Evolutionary conservation across 164 flowering plant species (phyloP).

Genomic region (Santalum album): DNA sequence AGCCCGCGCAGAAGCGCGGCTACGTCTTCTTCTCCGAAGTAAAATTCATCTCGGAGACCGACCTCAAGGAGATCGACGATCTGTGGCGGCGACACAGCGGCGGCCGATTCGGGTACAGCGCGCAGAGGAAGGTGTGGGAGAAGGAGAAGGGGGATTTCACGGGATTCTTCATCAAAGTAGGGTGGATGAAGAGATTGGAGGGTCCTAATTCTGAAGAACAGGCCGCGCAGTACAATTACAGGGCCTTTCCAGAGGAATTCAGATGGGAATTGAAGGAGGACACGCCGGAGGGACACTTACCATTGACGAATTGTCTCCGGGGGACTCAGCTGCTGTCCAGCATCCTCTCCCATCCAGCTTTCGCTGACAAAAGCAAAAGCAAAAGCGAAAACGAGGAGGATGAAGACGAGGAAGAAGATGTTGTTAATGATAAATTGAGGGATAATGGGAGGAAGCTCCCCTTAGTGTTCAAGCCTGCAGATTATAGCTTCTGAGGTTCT

Average conservation of each 20-base stretch:
- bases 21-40: conserved; percentile 96
- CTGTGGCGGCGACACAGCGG: conserved; percentile 70
- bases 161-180: conserved; percentile 56
- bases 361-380: no score
- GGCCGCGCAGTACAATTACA: conserved; percentile 75
- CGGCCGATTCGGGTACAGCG: conserved; percentile 71
- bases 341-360: conserved; percentile 73
- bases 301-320: conserved; percentile 86
- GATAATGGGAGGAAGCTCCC: no score
- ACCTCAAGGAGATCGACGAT: conserved; percentile 55
- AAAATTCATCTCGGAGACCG: conserved; percentile 55
- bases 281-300: conserved; percentile 81
- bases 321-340: conserved; percentile 69
- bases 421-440: no score
- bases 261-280: conserved; percentile 68
- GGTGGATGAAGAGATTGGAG: conserved; percentile 99
- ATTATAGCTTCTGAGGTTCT: background rate
- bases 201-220: conserved; percentile 30
- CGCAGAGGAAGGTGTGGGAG: conserved; percentile 65
- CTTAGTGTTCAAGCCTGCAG: background rate
- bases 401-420: no score
- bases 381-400: no score
- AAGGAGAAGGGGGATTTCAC: conserved; percentile 69
- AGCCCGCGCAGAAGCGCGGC: conserved; percentile 60
- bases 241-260: conserved; percentile 79